Conservation (phyloP, 176 grass and related monocot genomes). For the Ampelocalamus luodianensis region DNA sequence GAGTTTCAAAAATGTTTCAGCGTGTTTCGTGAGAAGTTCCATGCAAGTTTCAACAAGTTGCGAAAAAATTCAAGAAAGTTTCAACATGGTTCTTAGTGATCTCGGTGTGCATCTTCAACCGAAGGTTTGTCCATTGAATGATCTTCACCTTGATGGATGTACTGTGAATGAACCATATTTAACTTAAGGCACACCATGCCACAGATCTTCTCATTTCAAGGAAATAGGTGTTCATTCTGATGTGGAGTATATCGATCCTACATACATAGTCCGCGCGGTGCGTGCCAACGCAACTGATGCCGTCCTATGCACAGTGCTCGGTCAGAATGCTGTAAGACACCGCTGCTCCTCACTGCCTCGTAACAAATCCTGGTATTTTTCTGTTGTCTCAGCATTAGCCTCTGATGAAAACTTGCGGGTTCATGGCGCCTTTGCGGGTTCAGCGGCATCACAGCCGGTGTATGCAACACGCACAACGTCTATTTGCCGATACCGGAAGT, state of each 20-base stretch:
- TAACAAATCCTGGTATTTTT: neutral
- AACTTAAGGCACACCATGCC: slow-evolving; percentile 27
- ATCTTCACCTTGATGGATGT: neutral
- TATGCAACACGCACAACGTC: slow-evolving; percentile 87
- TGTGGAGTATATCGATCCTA: slow-evolving; percentile 96
- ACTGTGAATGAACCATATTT: neutral
- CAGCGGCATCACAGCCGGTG: slow-evolving; percentile 87
- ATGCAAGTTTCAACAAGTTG: no score
- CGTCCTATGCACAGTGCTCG: slow-evolving; percentile 95
- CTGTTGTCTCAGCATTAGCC: neutral
- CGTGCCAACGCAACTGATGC: slow-evolving; percentile 97
- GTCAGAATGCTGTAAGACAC: slow-evolving; percentile 86
- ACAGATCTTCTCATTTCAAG: slow-evolving; percentile 90
- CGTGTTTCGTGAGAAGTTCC: no score
- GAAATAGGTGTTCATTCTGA: slow-evolving; percentile 74
- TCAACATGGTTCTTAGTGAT: slow-evolving; percentile 74
- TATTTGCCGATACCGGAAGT: slow-evolving; percentile 88
- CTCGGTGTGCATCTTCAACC: slow-evolving; percentile 91
- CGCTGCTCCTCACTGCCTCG: neutral
- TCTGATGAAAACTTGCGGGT: slow-evolving; percentile 53
- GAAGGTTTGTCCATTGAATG: slow-evolving; percentile 56
- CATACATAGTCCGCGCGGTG: slow-evolving; percentile 89
- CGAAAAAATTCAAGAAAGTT: no score
- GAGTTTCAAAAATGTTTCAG: no score
- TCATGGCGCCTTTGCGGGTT: slow-evolving; percentile 91